Base-by-base conservation (phyloP, 495 filamentous ascomycete species). In the Glarea lozoyensis region DNA sequence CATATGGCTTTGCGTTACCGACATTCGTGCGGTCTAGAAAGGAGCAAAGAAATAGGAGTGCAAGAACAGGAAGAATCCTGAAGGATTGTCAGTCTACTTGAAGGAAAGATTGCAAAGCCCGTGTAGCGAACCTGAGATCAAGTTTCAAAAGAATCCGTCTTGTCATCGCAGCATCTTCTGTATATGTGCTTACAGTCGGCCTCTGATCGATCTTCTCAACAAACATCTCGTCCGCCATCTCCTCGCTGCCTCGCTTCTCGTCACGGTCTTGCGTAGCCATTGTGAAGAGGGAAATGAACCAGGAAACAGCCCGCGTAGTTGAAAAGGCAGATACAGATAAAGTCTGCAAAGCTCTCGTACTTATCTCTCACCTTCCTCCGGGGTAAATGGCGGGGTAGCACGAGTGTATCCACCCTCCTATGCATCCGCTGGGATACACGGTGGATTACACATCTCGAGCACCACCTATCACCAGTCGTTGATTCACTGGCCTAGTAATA, bases 1-100 rank as follows among this genome's bases (percentile, higher is more conserved):
- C 80, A 30, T 80, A 86, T 23, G 93, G 76, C 55, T 87, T 89
- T 10, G 88, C 88, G 64, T 95, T 95, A 46, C 88, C 88, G 42
- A 90, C 85, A 59, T 84, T 87, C 24, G 78, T 77, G 36, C 87
- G 73, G 60, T 93, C 88, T 21, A 94, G 71, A 57, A 95, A 95
- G 21, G 82, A 84, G 29, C 84, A 73, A 10, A 94, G 72, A 54
- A 94, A 95, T 13, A 95, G 75, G 20, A 95, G 45, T 7, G 67
- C 61, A 32, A 77, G 61, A 37, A 74, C 45, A 15, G 72, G 72
- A 10, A 72, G 51, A 25, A 73, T 66, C 40, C 67, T 70, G 33
- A 49, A 6, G 15, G 16, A 10, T 25, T 29, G 29, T 9, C 6
- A 11, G 33, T 45, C 17, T 19, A 13, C 17, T 46, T 48, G 16